Conservation (phyloP, 306 rosid genomes). For the Quercus suber region DNA sequence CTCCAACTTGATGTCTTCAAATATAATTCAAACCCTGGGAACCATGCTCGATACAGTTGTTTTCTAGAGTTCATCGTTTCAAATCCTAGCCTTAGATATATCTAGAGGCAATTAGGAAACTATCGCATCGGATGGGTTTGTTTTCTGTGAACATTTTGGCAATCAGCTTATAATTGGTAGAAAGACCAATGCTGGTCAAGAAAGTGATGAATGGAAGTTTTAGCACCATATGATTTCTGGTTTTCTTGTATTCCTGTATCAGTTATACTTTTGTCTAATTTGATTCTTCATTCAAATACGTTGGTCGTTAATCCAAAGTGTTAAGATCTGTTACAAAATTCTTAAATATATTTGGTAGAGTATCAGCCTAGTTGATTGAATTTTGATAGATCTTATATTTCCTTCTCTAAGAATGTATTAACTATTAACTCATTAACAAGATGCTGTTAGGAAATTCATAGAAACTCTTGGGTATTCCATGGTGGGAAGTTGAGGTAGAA, state of each 20-base stretch:
- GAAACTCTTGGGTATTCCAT: no score
- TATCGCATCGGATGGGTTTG: neutral
- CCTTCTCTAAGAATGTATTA: no score
- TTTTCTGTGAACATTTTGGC: neutral
- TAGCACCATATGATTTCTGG: neutral
- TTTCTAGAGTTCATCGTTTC: slow-evolving; percentile 37
- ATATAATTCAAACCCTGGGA: slow-evolving; percentile 90
- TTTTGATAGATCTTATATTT: no score
- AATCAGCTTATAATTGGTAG: neutral
- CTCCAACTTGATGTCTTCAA: slow-evolving; percentile 91
- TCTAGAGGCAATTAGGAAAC: neutral
- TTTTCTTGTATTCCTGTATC: neutral
- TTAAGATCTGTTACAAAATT: no score
- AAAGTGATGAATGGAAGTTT: neutral
- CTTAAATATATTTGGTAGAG: no score
- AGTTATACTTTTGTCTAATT: neutral
- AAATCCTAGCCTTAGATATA: neutral
- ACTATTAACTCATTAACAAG: no score
- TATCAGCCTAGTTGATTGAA: no score
- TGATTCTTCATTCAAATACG: neutral
- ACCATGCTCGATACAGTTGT: slow-evolving; percentile 94
- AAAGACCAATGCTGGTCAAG: neutral
- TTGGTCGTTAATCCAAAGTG: neutral
- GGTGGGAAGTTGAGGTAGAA: no score
- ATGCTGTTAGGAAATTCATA: no score